These are phyloP conservation scores for Candida cerambycidarum DNA, from an alignment of 805 yeast genomes.

Conservation along the genomic window DNA sequence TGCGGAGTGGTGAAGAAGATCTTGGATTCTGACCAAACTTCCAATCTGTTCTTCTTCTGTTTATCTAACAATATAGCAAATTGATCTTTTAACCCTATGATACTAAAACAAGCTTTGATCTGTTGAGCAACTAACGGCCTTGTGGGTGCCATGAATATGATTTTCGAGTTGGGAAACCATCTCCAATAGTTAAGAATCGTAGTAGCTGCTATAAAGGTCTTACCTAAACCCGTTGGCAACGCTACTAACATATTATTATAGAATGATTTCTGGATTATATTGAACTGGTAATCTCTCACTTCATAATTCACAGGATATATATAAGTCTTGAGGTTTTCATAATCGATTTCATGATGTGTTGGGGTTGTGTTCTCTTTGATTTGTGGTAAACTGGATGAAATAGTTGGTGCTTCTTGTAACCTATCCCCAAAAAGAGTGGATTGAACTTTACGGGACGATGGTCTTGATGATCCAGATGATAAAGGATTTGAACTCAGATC, in stretches of 20 bases:
- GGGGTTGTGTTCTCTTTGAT: conserved; percentile 15
- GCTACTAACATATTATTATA: conserved; percentile 80
- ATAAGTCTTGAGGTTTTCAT: conserved; percentile 37
- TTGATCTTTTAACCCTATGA: conserved; percentile 74
- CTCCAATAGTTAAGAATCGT: conserved; percentile 86
- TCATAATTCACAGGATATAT: conserved; percentile 85
- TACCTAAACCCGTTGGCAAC: conserved; percentile 96
- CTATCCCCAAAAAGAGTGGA: conserved; percentile 4
- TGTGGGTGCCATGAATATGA: conserved; percentile 96
- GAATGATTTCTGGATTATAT: conserved; percentile 71
- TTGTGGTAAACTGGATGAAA: background rate
- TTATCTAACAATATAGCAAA: conserved; percentile 78
- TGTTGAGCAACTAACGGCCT: conserved; percentile 96
- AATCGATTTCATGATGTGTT: conserved; percentile 27
- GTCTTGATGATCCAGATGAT: background rate
- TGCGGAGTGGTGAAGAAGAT: conserved; percentile 96
- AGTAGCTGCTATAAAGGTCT: conserved; percentile 92
- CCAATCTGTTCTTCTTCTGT: conserved; percentile 56
- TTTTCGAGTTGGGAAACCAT: conserved; percentile 80
- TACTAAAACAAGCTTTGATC: conserved; percentile 84
- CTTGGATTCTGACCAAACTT: conserved; percentile 73
- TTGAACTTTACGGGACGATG: conserved; percentile 6
- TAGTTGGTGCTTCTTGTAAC: background rate
- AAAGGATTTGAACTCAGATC: background rate
- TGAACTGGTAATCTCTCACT: conserved; percentile 83